Evolutionary conservation across 768 basidiomycete genomes (phyloP).

Genomic region (Chalciporus pseudorubinellus): DNA sequence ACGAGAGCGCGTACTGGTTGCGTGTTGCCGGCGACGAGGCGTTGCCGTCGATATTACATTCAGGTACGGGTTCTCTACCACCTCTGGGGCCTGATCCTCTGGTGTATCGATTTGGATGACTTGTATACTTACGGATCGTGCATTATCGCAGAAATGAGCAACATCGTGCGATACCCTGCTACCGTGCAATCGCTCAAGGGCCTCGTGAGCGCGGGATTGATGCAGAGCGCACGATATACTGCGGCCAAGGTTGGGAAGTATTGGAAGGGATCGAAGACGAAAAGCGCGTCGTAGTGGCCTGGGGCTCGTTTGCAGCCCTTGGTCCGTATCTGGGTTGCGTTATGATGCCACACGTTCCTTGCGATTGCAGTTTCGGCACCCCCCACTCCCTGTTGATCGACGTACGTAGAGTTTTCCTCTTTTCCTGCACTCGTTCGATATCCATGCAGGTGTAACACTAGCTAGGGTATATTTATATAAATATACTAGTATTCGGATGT

Average conservation of each 20-base stretch:
- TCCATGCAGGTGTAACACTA: conserved; percentile 19
- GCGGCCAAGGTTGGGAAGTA: conserved; percentile 82
- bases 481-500: conserved; percentile 18
- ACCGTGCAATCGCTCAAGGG: conserved; percentile 85
- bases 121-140: background rate
- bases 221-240: conserved; percentile 75
- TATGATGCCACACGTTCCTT: background rate
- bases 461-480: conserved; percentile 10
- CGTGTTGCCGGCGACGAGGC: conserved; percentile 63
- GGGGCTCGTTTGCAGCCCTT: conserved; percentile 2
- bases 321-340: background rate
- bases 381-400: conserved; percentile 11
- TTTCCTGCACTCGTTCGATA: background rate
- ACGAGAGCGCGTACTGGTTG: conserved; percentile 76
- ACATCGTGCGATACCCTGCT: conserved; percentile 81
- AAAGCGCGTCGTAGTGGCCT: background rate
- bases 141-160: conserved; percentile 56
- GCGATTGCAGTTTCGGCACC: background rate
- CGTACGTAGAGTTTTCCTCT: conserved; percentile 1
- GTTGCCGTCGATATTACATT: conserved; percentile 49
- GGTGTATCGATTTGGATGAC: background rate
- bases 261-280: conserved; percentile 46
- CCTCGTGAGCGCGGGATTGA: conserved; percentile 74
- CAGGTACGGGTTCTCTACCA: conserved; percentile 41
- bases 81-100: background rate